Conservation (phyloP, 108 stramenopile species). For the Stephanodiscus triporus region DNA sequence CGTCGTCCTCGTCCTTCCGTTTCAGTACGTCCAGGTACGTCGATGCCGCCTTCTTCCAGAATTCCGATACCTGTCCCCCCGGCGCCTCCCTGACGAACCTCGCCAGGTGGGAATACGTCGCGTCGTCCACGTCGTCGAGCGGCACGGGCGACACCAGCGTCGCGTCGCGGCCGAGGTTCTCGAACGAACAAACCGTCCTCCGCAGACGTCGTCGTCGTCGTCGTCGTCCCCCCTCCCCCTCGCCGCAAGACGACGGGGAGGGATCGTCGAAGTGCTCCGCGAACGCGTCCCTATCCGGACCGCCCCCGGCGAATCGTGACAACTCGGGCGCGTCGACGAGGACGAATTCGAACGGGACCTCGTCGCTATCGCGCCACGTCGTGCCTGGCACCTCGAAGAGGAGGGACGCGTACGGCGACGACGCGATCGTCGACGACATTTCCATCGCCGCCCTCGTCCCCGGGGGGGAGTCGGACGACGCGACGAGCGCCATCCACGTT, state of each 20-base stretch:
- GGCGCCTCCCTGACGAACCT: constrained; percentile 62
- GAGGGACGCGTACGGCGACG: constrained; percentile 38
- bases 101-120: constrained; percentile 61
- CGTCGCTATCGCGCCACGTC: constrained; percentile 16
- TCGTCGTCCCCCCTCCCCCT: neutral
- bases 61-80: constrained; percentile 39
- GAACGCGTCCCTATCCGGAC: constrained; percentile 60
- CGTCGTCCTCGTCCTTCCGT: constrained; percentile 26
- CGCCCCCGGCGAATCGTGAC: constrained; percentile 52
- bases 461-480: neutral
- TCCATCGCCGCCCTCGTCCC: constrained; percentile 30
- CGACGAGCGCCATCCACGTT: constrained; percentile 43
- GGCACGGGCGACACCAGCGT: constrained; percentile 55
- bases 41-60: constrained; percentile 59
- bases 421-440: constrained; percentile 31
- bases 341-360: constrained; percentile 65
- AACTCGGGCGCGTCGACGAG: constrained; percentile 56
- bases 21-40: constrained; percentile 30
- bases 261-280: constrained; percentile 43
- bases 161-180: constrained; percentile 71
- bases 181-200: constrained; percentile 50
- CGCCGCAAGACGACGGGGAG: neutral
- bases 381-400: constrained; percentile 47
- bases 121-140: constrained; percentile 18
- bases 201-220: neutral